Evolutionary conservation across 306 rosid species (phyloP), one percentile per base, ranked within the genome.

Genomic region (Alnus glutinosa): DNA sequence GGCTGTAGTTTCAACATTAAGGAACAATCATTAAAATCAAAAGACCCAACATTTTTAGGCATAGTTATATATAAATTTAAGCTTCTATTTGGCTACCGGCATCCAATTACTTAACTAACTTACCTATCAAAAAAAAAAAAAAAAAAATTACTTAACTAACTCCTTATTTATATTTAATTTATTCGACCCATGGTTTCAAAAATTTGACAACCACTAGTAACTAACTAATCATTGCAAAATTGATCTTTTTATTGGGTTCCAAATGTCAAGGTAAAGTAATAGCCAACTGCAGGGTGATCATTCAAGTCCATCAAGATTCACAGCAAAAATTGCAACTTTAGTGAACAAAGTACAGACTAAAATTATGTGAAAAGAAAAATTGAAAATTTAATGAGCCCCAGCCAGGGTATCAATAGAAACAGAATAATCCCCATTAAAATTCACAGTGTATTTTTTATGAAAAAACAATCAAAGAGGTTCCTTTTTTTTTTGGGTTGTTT

Each of bases 1-100:
- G 85, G 80, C 90, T 87, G 78, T 14, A 30, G 28, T 86, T 79
- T 62, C 51, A 42, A 64, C 34, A 49, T 7, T 47, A 59, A 48
- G 59, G 50, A 23, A 23, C 34, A 28, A 6, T 34, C 46, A 42
- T 42, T 42, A 16, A 36, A 36, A 39, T 1, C 8, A 3, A n/a
- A 51, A 30, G 12, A 6, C 1, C 47, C 7, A 64, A 13, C 15
- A 12, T 50, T 14, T 50, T 28, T 10, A 59, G 28, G 28, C 67
- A 23, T 58, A 10, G 36, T 3, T 4, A n/a, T 58, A 11, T 23
- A n/a, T 23, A 58, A 19, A 58, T 32, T 63, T 34, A 34, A 64
- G 48, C 19, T 36, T 64, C 70, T 16, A 55, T 9, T 55, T 18
- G 28, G 7, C 32, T 55, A 9, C 23, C 28, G 37, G 15, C 1